phyloP scores from a whole-genome alignment of 768 basidiomycete species.

The Rhizopogon rudus region DNA sequence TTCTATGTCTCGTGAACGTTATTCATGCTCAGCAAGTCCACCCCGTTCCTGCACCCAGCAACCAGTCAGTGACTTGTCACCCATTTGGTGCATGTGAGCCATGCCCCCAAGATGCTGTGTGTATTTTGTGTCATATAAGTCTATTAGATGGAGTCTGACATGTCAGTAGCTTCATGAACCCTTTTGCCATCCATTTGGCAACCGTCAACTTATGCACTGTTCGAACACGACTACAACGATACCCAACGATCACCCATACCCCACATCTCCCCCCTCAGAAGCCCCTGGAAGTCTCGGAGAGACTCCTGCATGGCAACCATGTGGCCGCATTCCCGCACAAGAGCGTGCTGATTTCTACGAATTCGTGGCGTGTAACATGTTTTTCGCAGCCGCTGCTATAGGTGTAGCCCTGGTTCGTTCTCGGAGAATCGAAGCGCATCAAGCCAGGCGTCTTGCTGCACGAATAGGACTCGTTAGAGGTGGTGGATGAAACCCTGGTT shows the following conservation, averaged over 20 bases:
- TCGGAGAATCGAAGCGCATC: constrained; percentile 61
- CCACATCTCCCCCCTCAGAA: constrained; percentile 9
- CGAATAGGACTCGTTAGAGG: constrained; percentile 69
- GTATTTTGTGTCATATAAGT: constrained; percentile 18
- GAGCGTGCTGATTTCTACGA: constrained; percentile 90
- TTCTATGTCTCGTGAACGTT: constrained; percentile 7
- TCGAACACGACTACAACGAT: constrained; percentile 25
- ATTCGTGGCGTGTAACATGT: constrained; percentile 79
- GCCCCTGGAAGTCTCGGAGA: constrained; percentile 34
- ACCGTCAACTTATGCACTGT: constrained; percentile 86
- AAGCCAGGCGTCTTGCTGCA: constrained; percentile 80
- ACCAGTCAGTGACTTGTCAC: constrained; percentile 32
- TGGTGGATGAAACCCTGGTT: constrained; percentile 5
- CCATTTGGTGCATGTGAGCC: constrained; percentile 58
- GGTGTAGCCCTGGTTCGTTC: constrained; percentile 65
- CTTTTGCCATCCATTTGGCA: constrained; percentile 95
- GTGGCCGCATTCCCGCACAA: constrained; percentile 74
- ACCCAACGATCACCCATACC: constrained; percentile 11
- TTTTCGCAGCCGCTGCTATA: constrained; percentile 65
- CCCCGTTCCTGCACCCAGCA: constrained; percentile 1
- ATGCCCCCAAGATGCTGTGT: constrained; percentile 59
- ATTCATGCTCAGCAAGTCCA: constrained; percentile 5
- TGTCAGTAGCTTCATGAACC: constrained; percentile 70
- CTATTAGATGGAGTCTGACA: constrained; percentile 4
- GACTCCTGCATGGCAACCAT: constrained; percentile 87